Evolutionary conservation across 352 stramenopile species (phyloP).

Genomic region (Globisporangium apiculatum): DNA sequence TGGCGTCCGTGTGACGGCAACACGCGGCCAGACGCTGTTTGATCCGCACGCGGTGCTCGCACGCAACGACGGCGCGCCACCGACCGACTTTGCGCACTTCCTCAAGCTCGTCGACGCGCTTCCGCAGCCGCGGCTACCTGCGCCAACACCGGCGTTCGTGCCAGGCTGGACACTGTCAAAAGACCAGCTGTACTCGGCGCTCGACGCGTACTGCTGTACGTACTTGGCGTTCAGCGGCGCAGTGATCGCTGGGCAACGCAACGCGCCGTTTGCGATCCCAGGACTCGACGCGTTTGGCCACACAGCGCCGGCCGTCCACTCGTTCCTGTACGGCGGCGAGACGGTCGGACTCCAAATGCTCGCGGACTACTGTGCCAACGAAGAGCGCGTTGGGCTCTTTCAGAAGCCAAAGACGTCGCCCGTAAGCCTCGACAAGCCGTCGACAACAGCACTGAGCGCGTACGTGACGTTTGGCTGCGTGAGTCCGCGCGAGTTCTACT

Average conservation of each 20-base stretch:
- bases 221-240: slow-evolving; percentile 9
- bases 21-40: slow-evolving; percentile 46
- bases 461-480: slow-evolving; percentile 91
- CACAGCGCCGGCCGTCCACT: slow-evolving; percentile 21
- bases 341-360: slow-evolving; percentile 38
- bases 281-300: slow-evolving; percentile 33
- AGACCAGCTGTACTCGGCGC: slow-evolving; percentile 20
- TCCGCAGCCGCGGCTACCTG: slow-evolving; percentile 37
- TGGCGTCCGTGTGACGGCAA: slow-evolving; percentile 25
- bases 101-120: slow-evolving; percentile 49
- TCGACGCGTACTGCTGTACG: slow-evolving; percentile 21
- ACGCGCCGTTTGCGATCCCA: slow-evolving; percentile 32
- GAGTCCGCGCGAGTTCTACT: slow-evolving; percentile 67
- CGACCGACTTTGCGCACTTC: slow-evolving; percentile 45
- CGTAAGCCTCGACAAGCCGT: slow-evolving; percentile 69
- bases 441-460: slow-evolving; percentile 92
- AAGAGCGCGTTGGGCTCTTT: slow-evolving; percentile 85
- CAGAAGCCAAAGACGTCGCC: slow-evolving; percentile 95
- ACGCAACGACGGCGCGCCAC: slow-evolving; percentile 32
- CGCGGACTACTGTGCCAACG: slow-evolving; percentile 48
- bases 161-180: slow-evolving; percentile 16
- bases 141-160: slow-evolving; percentile 24
- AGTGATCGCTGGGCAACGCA: slow-evolving; percentile 18
- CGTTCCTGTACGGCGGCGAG: slow-evolving; percentile 53
- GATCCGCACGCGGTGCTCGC: slow-evolving; percentile 47